phyloP scores from a whole-genome alignment of 2,329 filamentous ascomycete species.

The Hypoxylon sp. region DNA sequence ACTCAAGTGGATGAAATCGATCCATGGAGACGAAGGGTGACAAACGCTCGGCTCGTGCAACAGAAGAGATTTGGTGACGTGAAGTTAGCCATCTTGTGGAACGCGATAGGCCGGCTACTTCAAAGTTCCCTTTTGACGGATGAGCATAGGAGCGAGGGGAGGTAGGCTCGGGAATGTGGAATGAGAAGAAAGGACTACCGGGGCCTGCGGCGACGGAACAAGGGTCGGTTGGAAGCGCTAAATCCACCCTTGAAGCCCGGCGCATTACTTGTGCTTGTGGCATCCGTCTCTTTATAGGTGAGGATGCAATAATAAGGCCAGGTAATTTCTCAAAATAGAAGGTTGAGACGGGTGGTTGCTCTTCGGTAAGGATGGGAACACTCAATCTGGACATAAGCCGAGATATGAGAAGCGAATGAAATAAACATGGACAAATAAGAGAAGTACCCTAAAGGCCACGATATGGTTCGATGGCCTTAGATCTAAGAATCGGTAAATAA shows the following conservation, averaged over 20 bases:
- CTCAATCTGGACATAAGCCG: slow-evolving; percentile 35
- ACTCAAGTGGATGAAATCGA: slow-evolving; percentile 52
- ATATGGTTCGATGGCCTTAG: slow-evolving; percentile 5
- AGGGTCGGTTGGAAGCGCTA: slow-evolving; percentile 47
- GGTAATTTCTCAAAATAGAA: slow-evolving; percentile 44
- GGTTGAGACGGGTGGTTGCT: slow-evolving; percentile 40
- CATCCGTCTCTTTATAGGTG: slow-evolving; percentile 43
- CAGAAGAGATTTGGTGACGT: slow-evolving; percentile 48
- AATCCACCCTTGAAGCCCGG: slow-evolving; percentile 46
- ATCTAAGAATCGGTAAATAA: slow-evolving; percentile 23
- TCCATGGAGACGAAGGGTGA: slow-evolving; percentile 55
- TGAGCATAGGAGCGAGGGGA: slow-evolving; percentile 40
- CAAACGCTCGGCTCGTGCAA: slow-evolving; percentile 48
- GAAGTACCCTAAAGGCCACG: slow-evolving; percentile 5
- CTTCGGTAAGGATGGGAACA: slow-evolving; percentile 33
- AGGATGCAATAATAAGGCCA: slow-evolving; percentile 31
- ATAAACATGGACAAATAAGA: slow-evolving; percentile 4
- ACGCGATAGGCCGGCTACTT: slow-evolving; percentile 48
- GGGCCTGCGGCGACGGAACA: slow-evolving; percentile 47
- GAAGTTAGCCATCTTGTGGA: slow-evolving; percentile 52
- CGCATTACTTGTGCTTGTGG: slow-evolving; percentile 46
- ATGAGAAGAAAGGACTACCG: slow-evolving; percentile 46
- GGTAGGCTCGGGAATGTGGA: slow-evolving; percentile 44
- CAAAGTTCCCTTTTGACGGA: slow-evolving; percentile 48
- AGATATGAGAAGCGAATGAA: slow-evolving; percentile 31